phyloP scores from a whole-genome alignment of 495 filamentous ascomycete species.

The Penicillium maclennaniae region DNA sequence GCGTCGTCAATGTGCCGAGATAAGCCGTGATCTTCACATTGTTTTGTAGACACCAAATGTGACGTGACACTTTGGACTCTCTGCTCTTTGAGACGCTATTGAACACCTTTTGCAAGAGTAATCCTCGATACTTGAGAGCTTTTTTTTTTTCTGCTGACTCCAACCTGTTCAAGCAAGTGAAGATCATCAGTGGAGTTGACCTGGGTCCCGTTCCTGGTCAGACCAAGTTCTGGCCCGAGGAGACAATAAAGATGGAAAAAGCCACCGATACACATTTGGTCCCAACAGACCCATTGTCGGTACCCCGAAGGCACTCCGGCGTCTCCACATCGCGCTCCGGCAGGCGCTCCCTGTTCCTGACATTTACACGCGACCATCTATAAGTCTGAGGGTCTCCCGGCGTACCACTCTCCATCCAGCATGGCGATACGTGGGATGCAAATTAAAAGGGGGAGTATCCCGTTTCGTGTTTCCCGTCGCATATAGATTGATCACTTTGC shows the following conservation, averaged over 20 bases:
- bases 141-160: background rate
- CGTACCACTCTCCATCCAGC: background rate
- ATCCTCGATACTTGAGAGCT: conserved; percentile 9
- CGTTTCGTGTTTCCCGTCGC: background rate
- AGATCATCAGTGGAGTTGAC: background rate
- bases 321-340: background rate
- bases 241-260: background rate
- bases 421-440: background rate
- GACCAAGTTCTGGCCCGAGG: background rate
- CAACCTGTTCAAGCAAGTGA: background rate
- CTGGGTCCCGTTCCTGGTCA: background rate
- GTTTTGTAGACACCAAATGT: too few relatives aligned
- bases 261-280: background rate
- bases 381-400: background rate
- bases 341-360: background rate
- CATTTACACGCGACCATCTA: background rate
- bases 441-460: background rate
- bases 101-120: conserved; percentile 1
- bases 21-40: conserved; percentile 3
- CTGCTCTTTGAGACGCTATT: background rate
- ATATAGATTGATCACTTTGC: background rate
- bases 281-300: background rate
- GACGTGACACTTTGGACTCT: background rate
- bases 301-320: background rate
- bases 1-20: conserved; percentile 3